A percentile compares a stretch with the other conserved stretches of the same genome.
phyloP scores from a whole-genome alignment of 805 yeast genomes.

The Ogataea corticis region DNA sequence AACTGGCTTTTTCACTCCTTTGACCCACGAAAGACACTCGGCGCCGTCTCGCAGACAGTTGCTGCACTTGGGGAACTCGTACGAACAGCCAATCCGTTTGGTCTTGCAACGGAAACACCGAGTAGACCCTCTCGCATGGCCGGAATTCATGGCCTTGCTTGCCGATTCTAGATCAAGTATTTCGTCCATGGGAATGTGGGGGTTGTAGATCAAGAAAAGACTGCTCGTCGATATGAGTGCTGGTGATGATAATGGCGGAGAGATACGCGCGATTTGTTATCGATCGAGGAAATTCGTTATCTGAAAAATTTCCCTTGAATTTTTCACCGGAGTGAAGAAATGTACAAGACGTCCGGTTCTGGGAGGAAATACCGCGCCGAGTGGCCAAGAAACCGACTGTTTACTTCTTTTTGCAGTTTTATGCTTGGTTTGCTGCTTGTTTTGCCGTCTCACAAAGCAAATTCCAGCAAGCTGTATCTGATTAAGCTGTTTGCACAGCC shows the following conservation, averaged over 20 bases:
- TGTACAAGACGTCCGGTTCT: no score
- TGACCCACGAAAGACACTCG: constrained; percentile 18
- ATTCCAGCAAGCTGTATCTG: no score
- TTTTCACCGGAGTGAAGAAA: no score
- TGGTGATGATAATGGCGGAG: no score
- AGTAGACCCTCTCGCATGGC: constrained; percentile 14
- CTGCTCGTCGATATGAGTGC: no score
- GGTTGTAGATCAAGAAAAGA: no score
- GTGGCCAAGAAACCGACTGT: no score
- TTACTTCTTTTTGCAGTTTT: no score
- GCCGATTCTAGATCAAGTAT: constrained; percentile 3
- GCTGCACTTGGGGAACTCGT: constrained; percentile 17
- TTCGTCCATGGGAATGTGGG: constrained; percentile 10
- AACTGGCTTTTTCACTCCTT: constrained; percentile 15
- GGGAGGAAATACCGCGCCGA: no score
- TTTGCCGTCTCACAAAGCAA: no score
- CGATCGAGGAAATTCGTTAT: not conserved
- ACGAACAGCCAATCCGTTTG: constrained; percentile 14
- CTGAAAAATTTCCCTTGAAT: not conserved
- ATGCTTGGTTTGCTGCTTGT: no score
- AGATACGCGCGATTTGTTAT: not conserved
- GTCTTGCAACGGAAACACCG: constrained; percentile 19
- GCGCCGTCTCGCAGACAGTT: constrained; percentile 12
- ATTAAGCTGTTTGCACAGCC: no score
- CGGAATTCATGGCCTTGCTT: constrained; percentile 1